Base-by-base conservation (phyloP, 176 grass and related monocot genomes). In the Hsuehochloa calcarea region DNA sequence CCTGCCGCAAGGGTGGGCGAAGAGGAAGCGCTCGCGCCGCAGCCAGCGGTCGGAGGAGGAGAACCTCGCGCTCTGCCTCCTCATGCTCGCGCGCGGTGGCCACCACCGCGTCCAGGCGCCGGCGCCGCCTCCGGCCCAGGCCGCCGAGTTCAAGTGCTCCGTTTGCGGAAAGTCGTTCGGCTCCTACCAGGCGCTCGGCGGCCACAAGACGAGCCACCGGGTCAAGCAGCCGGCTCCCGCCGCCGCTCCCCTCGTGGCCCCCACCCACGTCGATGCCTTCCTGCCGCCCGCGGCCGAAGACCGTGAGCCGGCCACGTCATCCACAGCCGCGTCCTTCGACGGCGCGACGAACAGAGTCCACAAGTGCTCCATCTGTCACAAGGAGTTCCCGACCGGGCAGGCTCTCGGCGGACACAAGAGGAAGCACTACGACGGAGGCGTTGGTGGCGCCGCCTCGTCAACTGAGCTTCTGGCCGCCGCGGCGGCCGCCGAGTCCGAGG, bases 151-250 rank as follows among this genome's bases (percentile, higher is more conserved):
- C 77, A 91, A 82, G 64, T 99, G 96, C 77, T 94, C 96, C 26
- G 91, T 96, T 76, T 96, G 93, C 64, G 96, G 96, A 63, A 99
- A 96, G 81, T 87, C 83, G 17, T 99, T 99, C 75, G 46, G 78
- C 62, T 96, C 96, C n/a, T 95, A 93, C 81, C 96, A 99, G 83
- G 96, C 96, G 51, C 91, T 99, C 9, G 96, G 96, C 0, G 96
- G 96, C 7, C 96, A 99, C 91, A 99, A 99, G 87, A 89, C 96
- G 14, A 99, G 93, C 87, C 96, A 99, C 93, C 85, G 96, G 13
- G 73, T 27, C 47, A 90, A 74, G 74, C 80, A 15, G 60, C 89
- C 74, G 22, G 13, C 73, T 4, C 65, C 83, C 11, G 23, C 65
- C 1, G 22, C 83, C 0, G n/a, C 63, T 19, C 62, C 67, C 1